A percentile compares a stretch with the other conserved stretches of the same genome.
phyloP scores from a whole-genome alignment of 2,329 filamentous ascomycete genomes.

The Alternaria brassicicola region DNA sequence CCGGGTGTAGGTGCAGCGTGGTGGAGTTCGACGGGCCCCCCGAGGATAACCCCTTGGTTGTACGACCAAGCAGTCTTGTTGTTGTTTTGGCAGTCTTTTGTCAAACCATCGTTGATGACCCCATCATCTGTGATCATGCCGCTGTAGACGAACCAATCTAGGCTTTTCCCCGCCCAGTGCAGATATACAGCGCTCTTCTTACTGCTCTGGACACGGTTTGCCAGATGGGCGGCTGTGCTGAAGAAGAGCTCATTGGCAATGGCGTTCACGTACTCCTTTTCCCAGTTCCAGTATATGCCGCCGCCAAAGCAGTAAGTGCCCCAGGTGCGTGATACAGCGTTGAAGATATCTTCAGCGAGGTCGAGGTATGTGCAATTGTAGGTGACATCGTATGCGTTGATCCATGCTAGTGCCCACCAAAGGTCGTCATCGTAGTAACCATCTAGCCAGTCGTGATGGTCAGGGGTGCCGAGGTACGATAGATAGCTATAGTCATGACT shows the following conservation, averaged over 20 bases:
- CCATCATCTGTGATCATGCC: slow-evolving; percentile 56
- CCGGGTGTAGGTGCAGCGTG: slow-evolving; percentile 44
- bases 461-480: slow-evolving; percentile 10
- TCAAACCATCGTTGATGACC: slow-evolving; percentile 62
- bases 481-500: slow-evolving; percentile 9
- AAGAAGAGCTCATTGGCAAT: slow-evolving; percentile 65
- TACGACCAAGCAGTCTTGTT: slow-evolving; percentile 58
- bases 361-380: slow-evolving; percentile 53
- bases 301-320: slow-evolving; percentile 53
- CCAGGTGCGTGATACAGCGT: slow-evolving; percentile 50
- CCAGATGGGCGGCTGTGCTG: slow-evolving; percentile 60
- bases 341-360: slow-evolving; percentile 58
- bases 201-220: slow-evolving; percentile 52
- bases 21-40: slow-evolving; percentile 62
- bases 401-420: slow-evolving; percentile 60
- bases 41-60: slow-evolving; percentile 67
- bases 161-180: slow-evolving; percentile 55
- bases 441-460: slow-evolving; percentile 47
- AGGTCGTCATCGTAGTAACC: slow-evolving; percentile 61
- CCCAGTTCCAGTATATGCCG: slow-evolving; percentile 58
- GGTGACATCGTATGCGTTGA: slow-evolving; percentile 62
- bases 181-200: slow-evolving; percentile 50
- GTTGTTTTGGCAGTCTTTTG: slow-evolving; percentile 60
- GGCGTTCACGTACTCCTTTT: slow-evolving; percentile 57
- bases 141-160: slow-evolving; percentile 58